A percentile compares a stretch with the other conserved stretches of the same genome.
phyloP scores from a whole-genome alignment of 306 rosid genomes.

The Pueraria montana region DNA sequence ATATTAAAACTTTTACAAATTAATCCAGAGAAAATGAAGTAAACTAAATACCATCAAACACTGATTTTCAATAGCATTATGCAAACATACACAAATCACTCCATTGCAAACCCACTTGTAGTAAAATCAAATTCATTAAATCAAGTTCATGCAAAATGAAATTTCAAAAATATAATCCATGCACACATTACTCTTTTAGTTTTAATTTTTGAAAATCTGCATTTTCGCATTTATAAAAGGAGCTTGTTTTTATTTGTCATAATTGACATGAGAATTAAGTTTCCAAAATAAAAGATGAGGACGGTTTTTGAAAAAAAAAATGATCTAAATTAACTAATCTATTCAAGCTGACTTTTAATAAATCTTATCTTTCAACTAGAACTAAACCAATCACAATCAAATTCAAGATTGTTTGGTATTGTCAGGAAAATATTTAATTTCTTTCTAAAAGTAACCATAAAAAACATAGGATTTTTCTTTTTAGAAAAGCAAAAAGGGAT shows the following conservation, averaged over 20 bases:
- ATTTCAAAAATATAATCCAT: not conserved
- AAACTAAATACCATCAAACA: not conserved
- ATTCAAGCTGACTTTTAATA: not conserved
- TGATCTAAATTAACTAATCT: not conserved
- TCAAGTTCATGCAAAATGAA: not conserved
- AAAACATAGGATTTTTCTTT: not conserved
- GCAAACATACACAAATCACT: not conserved
- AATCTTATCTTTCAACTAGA: not conserved
- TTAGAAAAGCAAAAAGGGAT: not conserved
- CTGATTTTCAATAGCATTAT: not conserved
- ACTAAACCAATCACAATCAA: not conserved
- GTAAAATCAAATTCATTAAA: not conserved
- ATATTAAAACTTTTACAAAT: conserved; percentile 5
- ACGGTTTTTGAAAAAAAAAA: not conserved
- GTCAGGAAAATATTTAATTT: not conserved
- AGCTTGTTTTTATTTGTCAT: not conserved
- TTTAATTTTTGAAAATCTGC: not conserved
- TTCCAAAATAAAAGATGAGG: not conserved
- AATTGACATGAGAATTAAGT: not conserved
- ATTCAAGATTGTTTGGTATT: not conserved
- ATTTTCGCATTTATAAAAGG: not conserved
- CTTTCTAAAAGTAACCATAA: not conserved
- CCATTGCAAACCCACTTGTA: not conserved
- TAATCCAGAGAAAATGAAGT: not conserved
- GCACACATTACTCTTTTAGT: not conserved